Percentiles rank a stretch among this genome's conserved stretches.
These are phyloP conservation scores for Asterochloris erici DNA, from an alignment of 139 green algal genomes.

Conservation along the genomic window DNA sequence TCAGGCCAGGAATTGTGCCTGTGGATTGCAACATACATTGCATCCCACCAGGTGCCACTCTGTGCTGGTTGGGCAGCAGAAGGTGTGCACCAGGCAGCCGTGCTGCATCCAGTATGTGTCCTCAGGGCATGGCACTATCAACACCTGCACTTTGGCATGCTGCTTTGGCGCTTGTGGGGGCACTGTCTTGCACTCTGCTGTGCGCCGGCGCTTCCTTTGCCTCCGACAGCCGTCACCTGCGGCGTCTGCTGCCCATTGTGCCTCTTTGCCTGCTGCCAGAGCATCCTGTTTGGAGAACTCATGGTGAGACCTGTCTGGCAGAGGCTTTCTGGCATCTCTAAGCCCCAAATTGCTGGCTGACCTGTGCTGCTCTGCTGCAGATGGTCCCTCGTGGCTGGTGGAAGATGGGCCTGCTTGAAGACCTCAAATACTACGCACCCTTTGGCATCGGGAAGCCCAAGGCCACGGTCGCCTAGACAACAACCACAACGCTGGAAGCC, in stretches of 20 bases:
- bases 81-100: background rate
- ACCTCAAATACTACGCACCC: constrained; percentile 52
- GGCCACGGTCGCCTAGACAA: constrained; percentile 33
- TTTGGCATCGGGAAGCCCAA: constrained; percentile 29
- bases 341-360: background rate
- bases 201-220: background rate
- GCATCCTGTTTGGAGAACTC: background rate
- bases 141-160: background rate
- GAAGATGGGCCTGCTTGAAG: constrained; percentile 38
- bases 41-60: background rate
- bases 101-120: background rate
- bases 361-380: constrained; percentile 14
- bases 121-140: background rate
- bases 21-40: background rate
- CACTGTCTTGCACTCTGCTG: no score
- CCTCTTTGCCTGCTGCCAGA: background rate
- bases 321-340: background rate
- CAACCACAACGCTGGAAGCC: background rate
- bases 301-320: background rate
- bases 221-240: background rate
- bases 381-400: constrained; percentile 58
- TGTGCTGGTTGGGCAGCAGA: background rate
- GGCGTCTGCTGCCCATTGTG: background rate
- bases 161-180: no score
- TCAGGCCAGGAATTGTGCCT: background rate